Evolutionary conservation across 2,329 filamentous ascomycete species (phyloP), one percentile per base, ranked within the genome.

Genomic region (Aspergillus sp.): DNA sequence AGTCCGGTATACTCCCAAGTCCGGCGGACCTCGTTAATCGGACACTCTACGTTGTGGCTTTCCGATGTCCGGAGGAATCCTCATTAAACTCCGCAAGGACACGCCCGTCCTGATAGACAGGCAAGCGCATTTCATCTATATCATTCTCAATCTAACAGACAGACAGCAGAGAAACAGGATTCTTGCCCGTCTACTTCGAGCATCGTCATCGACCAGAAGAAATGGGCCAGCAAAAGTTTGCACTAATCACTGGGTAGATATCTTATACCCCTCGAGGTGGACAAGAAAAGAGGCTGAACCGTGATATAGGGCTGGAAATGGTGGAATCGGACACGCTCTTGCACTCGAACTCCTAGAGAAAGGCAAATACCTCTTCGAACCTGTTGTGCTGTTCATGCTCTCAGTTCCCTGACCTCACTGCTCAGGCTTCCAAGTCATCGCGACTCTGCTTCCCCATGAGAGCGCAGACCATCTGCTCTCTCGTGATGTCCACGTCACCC

Each of bases 251-350:
- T 35, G 52, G 52, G 52, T 55, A 44, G 19, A 11, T 15, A 15
- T 19, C 7, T 21, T 21, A 21, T 21, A 21, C 4, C 21, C 3
- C 21, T 21, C 21, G 21, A 21, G 21, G 3, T 1, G 21, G 3
- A 21, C 21, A 4, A 21, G 21, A 21, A 0, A 21, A 37, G 1
- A 54, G 8, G 8, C 6, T 46, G 12, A 27, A 27, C 9, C 25
- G 7, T 27, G 25, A 9, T 2, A 11, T 27, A 57, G 55, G 6
- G 52, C 49, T 17, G 49, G 49, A 11, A 40, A 43, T 3, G 55
- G 55, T 15, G 55, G 55, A 3, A 57, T 57, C 33, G 50, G 56
- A 8, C 43, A 58, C 17, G 56, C 50, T 37, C 56, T 54, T 7
- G 50, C 50, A 14, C 31, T 12, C 3, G 33, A 54, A 37, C 50